Percentiles rank a stretch among this genome's conserved stretches.
Evolutionary conservation across 129 eudicot genomes (phyloP).

Genomic region (Mikania micrantha): DNA sequence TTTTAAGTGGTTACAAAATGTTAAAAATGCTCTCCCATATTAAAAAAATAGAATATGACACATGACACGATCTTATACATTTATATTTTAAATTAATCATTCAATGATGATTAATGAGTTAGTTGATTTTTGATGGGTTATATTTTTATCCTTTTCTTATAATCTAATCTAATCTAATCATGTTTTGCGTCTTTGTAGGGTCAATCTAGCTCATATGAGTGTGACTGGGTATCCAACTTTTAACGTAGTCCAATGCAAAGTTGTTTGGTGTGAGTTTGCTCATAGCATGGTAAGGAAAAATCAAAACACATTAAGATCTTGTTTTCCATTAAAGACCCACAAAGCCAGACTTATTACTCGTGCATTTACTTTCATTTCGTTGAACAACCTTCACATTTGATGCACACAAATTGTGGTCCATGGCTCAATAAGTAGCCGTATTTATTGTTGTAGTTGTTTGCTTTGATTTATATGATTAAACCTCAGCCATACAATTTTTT

Average conservation of each 20-base stretch:
- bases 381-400: constrained; percentile 16
- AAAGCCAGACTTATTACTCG: background rate
- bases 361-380: background rate
- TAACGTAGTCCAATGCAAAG: constrained; percentile 1
- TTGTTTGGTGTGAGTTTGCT: constrained; percentile 1
- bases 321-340: background rate
- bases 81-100: too few species aligned
- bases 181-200: background rate
- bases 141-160: too few species aligned
- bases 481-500: constrained; percentile 22
- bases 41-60: too few species aligned
- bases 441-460: background rate
- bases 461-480: constrained; percentile 12
- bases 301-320: too few species aligned
- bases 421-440: background rate
- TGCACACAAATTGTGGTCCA: constrained; percentile 17
- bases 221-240: constrained; percentile 8
- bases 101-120: too few species aligned
- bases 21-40: too few species aligned
- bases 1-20: too few species aligned
- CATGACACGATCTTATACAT: too few species aligned
- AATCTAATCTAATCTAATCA: too few species aligned
- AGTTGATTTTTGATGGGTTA: too few species aligned
- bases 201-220: background rate
- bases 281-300: too few species aligned